Evolutionary conservation across 495 filamentous ascomycete genomes (phyloP), one percentile per base, ranked within the genome.

Genomic region (Trichoderma gamsii): DNA sequence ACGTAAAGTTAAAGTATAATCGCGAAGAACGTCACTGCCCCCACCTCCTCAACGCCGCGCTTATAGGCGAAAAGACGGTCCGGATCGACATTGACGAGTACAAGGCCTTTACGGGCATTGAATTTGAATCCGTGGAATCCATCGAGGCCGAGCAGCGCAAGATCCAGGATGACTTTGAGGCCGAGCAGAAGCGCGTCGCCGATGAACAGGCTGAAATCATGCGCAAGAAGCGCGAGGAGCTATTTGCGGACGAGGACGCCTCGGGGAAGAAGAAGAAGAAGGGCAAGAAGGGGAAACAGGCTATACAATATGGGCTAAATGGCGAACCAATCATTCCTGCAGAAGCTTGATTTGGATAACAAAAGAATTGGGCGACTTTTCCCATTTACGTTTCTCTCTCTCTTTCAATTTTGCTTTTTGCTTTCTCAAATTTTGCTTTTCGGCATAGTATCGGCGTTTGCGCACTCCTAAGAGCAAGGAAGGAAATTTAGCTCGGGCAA

Each of bases 1-100:
- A 92, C 71, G 87, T 98, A 75, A 97, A 97, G 79, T 77, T 90
- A 63, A 99, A 98, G 76, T 99, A 96, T 80, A 91, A 90, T 71
- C 90, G 89, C 66, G 95, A 99, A 77, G 96, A 98, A 78, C 82
- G 86, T n/a, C 79, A 84, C n/a, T 82, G 92, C 70, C 87, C 90
- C 3, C 75, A 80, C 16, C 83, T 85, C 61, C 86, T 99, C 71
- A 89, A 88, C 52, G 82, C 82, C 6, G 87, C 89, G 0, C 80
- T 97, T 8, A 77, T 88, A 61, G 80, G 80, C 51, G 82, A 85
- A 27, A 85, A 86, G 59, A 80, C 80, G 9, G 79, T 87, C 63
- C 68, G 72, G 44, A 87, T 90, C 69, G 86, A 90, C 72, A 82
- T 93, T 64, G 83, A 85, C 1, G 84, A 87, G 65, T 93, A 88